Conservation (phyloP, 768 basidiomycete genomes). For the Tephrocybe rancida region DNA sequence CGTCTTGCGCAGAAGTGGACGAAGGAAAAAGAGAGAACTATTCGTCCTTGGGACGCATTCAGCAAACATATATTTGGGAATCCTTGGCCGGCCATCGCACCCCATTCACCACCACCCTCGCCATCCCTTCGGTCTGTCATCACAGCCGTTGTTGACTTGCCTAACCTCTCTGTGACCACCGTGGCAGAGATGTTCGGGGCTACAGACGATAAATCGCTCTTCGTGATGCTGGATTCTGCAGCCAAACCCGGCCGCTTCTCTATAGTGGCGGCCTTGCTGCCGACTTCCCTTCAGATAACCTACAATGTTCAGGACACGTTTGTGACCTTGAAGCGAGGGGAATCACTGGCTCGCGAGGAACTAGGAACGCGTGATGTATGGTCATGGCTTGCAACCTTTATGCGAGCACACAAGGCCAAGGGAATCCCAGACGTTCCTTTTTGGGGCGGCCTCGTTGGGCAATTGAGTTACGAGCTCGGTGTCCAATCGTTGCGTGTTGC, state of each 20-base stretch:
- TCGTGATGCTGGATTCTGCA: constrained; percentile 77
- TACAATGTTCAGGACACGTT: constrained; percentile 53
- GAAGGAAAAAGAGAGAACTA: constrained; percentile 33
- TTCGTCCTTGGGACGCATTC: constrained; percentile 42
- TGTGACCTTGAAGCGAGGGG: constrained; percentile 47
- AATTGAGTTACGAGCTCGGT: constrained; percentile 81
- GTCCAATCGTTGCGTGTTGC: constrained; percentile 54
- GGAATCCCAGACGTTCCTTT: constrained; percentile 61
- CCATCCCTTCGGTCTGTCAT: constrained; percentile 23
- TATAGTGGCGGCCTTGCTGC: constrained; percentile 64
- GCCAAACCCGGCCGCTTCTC: constrained; percentile 74
- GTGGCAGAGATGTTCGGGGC: constrained; percentile 70
- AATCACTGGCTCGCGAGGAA: constrained; percentile 34
- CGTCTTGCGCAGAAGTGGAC: constrained; percentile 63
- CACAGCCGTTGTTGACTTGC: constrained; percentile 43
- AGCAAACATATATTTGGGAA: constrained; percentile 42
- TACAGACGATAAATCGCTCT: constrained; percentile 56
- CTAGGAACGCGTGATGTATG: constrained; percentile 62
- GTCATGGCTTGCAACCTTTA: constrained; percentile 76
- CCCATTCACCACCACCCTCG: constrained; percentile 25
- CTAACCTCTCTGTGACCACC: constrained; percentile 40
- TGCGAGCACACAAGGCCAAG: constrained; percentile 50
- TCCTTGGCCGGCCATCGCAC: constrained; percentile 57
- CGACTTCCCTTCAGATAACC: constrained; percentile 57
- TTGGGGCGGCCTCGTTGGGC: constrained; percentile 84